Evolutionary conservation across 345 rosid species (phyloP).

Genomic region (Odontarrhena argentea): DNA sequence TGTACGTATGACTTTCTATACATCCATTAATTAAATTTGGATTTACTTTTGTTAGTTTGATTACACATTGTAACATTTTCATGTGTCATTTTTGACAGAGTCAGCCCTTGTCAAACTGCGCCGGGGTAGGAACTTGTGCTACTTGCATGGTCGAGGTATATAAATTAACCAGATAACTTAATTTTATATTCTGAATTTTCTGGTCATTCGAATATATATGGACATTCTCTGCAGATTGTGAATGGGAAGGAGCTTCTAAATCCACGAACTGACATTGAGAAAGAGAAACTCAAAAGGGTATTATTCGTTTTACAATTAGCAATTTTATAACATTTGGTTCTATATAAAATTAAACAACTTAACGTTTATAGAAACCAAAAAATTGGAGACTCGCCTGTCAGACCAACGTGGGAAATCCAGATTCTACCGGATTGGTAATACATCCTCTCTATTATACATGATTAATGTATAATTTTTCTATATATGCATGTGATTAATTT

Average conservation of each 20-base stretch:
- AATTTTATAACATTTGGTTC: neutral
- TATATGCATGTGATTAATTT: constrained; percentile 5
- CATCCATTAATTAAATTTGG: neutral
- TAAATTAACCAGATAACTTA: neutral
- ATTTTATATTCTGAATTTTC: neutral
- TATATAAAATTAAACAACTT: neutral
- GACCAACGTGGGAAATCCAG: constrained; percentile 72
- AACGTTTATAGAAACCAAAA: constrained; percentile 62
- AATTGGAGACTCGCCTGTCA: constrained; percentile 95
- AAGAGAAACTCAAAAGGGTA: constrained; percentile 74
- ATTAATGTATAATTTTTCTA: neutral
- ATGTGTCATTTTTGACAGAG: constrained; percentile 46
- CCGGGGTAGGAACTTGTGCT: constrained; percentile 89
- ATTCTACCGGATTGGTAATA: constrained; percentile 73
- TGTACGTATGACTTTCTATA: constrained; percentile 59
- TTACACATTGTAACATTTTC: neutral
- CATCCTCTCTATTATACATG: neutral
- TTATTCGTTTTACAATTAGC: no score
- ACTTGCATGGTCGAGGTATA: constrained; percentile 94
- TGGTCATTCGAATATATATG: constrained; percentile 1
- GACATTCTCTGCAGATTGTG: constrained; percentile 51
- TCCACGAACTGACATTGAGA: constrained; percentile 79
- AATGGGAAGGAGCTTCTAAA: constrained; percentile 78
- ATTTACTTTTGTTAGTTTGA: neutral
- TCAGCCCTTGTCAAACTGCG: constrained; percentile 75